These are phyloP conservation scores for Eremomyces bilateralis DNA, from an alignment of 495 filamentous ascomycete genomes.

Conservation along the genomic window DNA sequence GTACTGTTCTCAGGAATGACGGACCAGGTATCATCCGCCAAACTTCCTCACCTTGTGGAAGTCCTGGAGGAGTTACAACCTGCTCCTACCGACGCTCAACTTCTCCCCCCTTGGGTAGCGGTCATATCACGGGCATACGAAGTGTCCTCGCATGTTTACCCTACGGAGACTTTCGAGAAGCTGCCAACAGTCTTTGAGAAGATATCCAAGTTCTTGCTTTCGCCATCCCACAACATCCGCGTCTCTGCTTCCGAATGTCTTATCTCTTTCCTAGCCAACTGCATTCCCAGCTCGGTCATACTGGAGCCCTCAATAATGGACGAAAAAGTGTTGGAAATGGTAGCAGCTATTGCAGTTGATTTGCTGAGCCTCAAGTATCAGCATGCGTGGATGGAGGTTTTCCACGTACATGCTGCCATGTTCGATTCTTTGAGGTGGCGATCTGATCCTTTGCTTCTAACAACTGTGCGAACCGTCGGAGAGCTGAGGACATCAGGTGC, in stretches of 20 bases:
- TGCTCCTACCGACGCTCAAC: conserved; percentile 71
- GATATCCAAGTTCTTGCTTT: conserved; percentile 59
- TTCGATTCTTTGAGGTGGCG: conserved; percentile 77
- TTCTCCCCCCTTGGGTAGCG: conserved; percentile 89
- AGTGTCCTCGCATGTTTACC: conserved; percentile 65
- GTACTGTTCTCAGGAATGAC: conserved; percentile 82
- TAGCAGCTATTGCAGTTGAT: conserved; percentile 42
- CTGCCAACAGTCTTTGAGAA: conserved; percentile 59
- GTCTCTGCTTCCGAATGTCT: conserved; percentile 86
- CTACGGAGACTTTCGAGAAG: conserved; percentile 73
- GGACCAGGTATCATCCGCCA: conserved; percentile 63
- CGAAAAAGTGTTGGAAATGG: conserved; percentile 57
- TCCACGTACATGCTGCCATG: conserved; percentile 69
- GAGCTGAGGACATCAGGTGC: conserved; percentile 75
- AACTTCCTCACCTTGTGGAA: conserved; percentile 71
- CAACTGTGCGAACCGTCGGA: conserved; percentile 55
- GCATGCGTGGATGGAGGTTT: conserved; percentile 84
- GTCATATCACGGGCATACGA: conserved; percentile 87
- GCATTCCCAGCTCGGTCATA: conserved; percentile 57
- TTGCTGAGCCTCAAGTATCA: conserved; percentile 81
- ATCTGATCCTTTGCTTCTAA: conserved; percentile 49
- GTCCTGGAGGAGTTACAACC: conserved; percentile 75
- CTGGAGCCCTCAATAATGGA: conserved; percentile 74
- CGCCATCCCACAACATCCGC: conserved; percentile 75
- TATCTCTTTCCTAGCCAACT: conserved; percentile 75